Conservation (phyloP, 1,284 basidiomycete genomes). For the Mrakiaceae sp. region DNA sequence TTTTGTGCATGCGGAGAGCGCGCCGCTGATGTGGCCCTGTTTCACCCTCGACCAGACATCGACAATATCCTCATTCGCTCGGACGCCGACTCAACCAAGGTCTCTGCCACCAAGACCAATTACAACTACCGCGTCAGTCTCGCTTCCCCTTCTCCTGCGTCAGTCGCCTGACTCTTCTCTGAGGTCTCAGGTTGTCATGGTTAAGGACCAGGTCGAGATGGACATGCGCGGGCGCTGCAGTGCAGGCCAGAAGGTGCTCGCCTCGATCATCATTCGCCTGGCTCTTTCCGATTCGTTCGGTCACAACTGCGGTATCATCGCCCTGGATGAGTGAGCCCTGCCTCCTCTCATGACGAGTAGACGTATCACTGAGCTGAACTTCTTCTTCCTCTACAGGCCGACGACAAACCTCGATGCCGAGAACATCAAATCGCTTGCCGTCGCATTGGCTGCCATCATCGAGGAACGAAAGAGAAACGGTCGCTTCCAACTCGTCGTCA, state of each 20-base stretch:
- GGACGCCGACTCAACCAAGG: constrained; percentile 66
- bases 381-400: constrained; percentile 38
- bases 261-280: constrained; percentile 98
- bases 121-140: constrained; percentile 88
- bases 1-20: neutral
- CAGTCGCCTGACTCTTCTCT: no score
- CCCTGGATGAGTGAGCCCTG: constrained; percentile 64
- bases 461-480: constrained; percentile 75
- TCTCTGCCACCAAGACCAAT: constrained; percentile 63
- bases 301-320: constrained; percentile 93
- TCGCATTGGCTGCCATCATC: constrained; percentile 84
- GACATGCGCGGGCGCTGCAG: constrained; percentile 99
- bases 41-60: constrained; percentile 53
- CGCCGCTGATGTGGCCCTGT: neutral
- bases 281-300: constrained; percentile 95
- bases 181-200: constrained; percentile 80
- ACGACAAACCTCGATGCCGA: constrained; percentile 95
- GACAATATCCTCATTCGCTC: constrained; percentile 94
- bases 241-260: constrained; percentile 96
- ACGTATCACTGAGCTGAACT: neutral
- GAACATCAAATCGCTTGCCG: constrained; percentile 89
- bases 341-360: neutral
- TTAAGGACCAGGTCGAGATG: constrained; percentile 97
- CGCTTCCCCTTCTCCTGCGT: neutral
- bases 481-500: constrained; percentile 96